Percentiles rank a stretch among this genome's conserved stretches.
Evolutionary conservation across 2,329 filamentous ascomycete genomes (phyloP).

Genomic region (Calcarisporium arbuscula): DNA sequence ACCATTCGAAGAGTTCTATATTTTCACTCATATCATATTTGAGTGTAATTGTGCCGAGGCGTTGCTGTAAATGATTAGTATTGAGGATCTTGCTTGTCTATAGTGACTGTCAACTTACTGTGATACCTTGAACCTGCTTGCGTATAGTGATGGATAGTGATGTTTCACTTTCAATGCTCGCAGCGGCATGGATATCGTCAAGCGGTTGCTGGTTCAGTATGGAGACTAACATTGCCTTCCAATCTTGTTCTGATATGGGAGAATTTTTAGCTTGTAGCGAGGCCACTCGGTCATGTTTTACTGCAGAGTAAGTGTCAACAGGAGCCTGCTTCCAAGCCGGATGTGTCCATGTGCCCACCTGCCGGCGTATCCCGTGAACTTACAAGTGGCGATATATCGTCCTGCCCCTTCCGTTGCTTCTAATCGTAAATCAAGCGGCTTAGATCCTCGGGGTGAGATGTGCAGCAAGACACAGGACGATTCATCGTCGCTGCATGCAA

Average conservation of each 20-base stretch:
- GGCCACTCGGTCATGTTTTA: slow-evolving; percentile 50
- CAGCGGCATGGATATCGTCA: slow-evolving; percentile 52
- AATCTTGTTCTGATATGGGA: slow-evolving; percentile 56
- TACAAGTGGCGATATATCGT: slow-evolving; percentile 52
- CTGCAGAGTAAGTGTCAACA: slow-evolving; percentile 22
- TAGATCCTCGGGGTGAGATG: slow-evolving; percentile 42
- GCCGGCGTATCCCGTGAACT: slow-evolving; percentile 19
- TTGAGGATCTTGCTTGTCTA: slow-evolving; percentile 1
- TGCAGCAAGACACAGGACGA: slow-evolving; percentile 55
- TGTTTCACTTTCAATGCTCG: slow-evolving; percentile 46
- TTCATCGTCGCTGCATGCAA: slow-evolving; percentile 49
- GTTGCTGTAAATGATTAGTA: slow-evolving; percentile 47
- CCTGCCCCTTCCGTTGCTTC: slow-evolving; percentile 61
- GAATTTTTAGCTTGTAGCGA: slow-evolving; percentile 48
- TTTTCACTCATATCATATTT: slow-evolving; percentile 48
- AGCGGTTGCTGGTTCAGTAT: slow-evolving; percentile 47
- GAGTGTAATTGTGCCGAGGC: slow-evolving; percentile 59
- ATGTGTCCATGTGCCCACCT: slow-evolving; percentile 4
- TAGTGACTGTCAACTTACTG: slow-evolving; percentile 37
- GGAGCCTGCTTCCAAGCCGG: slow-evolving; percentile 9
- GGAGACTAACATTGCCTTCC: slow-evolving; percentile 54
- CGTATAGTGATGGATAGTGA: slow-evolving; percentile 56
- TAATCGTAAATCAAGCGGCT: slow-evolving; percentile 58
- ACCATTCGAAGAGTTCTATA: slow-evolving; percentile 66
- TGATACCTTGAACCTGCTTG: slow-evolving; percentile 62